phyloP scores from a whole-genome alignment of 2,329 filamentous ascomycete genomes.

The Alternaria alternata region DNA sequence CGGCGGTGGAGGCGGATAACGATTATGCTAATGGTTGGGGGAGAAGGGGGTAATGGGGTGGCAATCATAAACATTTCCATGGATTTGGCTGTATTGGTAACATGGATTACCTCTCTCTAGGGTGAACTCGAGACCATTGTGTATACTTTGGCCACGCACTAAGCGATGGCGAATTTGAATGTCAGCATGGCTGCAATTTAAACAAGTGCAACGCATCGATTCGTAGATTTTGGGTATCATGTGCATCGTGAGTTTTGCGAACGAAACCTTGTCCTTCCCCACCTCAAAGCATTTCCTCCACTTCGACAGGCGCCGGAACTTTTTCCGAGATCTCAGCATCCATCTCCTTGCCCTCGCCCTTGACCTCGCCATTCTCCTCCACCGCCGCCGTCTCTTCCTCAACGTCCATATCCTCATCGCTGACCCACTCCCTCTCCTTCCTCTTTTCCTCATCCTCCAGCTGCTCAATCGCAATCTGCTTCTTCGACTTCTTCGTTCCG shows the following conservation, averaged over 20 bases:
- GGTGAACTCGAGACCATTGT: not conserved
- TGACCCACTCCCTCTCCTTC: slow-evolving; percentile 35
- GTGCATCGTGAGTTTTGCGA: slow-evolving; percentile 1
- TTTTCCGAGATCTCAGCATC: slow-evolving; percentile 23
- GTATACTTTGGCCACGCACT: not conserved
- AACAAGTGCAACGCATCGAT: slow-evolving; percentile 7
- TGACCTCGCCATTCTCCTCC: slow-evolving; percentile 7
- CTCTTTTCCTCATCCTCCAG: slow-evolving; percentile 20
- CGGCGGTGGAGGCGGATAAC: slow-evolving; percentile 42
- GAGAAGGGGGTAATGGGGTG: not conserved
- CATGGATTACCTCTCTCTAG: not conserved
- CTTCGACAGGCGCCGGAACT: slow-evolving; percentile 24
- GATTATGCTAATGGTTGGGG: slow-evolving; percentile 15
- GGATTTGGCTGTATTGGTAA: not conserved
- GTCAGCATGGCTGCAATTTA: not conserved
- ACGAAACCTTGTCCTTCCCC: not conserved
- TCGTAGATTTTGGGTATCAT: slow-evolving; percentile 18
- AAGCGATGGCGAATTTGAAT: not conserved
- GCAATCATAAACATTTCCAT: not conserved
- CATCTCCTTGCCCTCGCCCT: slow-evolving; percentile 26
- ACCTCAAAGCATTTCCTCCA: slow-evolving; percentile 40
- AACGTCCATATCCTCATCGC: slow-evolving; percentile 43
- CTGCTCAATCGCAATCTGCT: slow-evolving; percentile 26
- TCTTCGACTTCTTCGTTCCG: slow-evolving; percentile 26
- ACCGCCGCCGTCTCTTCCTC: not conserved